Evolutionary conservation across 2,329 filamentous ascomycete species (phyloP), one percentile per base, ranked within the genome.

Genomic region (Hymenoscyphus linearis): DNA sequence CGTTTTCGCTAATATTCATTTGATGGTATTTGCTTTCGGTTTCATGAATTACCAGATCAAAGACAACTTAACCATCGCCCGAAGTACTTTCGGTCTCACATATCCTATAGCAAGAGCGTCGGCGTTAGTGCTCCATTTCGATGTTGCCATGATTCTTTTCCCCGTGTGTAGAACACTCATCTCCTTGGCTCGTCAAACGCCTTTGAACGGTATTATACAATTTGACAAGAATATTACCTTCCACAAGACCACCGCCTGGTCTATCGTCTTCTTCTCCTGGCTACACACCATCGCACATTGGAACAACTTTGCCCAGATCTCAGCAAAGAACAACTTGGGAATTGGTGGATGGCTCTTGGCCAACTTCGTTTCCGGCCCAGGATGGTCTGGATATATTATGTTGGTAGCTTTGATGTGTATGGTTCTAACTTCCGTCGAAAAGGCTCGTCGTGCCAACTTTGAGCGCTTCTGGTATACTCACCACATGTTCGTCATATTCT

Each of bases 381-480:
- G 91, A 65, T 95, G 90, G 91, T 89, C 88, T 47, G 91, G 91
- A 62, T 93, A 93, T 71, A 80, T 93, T 65, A 93, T 96, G 91
- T 78, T 95, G 66, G 80, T 89, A 62, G 84, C 87, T 9, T 77
- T 96, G 56, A 91, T 89, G 80, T 85, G 85, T 57, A 95, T 96
- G 82, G 87, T 89, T 2, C 70, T 86, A 27, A 95, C 90, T 0
- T 91, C 89, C 9, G 79, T 89, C 14, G 90, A 93, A 76, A 90
- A 90, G 78, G 85, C 86, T 10, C 83, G 90, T 57, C 85, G 90
- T 59, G 87, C 88, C 64, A 93, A 95, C 77, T 93, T 91, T 74
- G 90, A 93, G 75, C 88, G 90, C 27, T 96, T 95, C 80, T 96
- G 91, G 90, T 93, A 92, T 75, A 91, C 88, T 1, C 90, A 96